Evolutionary conservation across 2,329 filamentous ascomycete species (phyloP).

Genomic region (Tolypocladium amazonense): DNA sequence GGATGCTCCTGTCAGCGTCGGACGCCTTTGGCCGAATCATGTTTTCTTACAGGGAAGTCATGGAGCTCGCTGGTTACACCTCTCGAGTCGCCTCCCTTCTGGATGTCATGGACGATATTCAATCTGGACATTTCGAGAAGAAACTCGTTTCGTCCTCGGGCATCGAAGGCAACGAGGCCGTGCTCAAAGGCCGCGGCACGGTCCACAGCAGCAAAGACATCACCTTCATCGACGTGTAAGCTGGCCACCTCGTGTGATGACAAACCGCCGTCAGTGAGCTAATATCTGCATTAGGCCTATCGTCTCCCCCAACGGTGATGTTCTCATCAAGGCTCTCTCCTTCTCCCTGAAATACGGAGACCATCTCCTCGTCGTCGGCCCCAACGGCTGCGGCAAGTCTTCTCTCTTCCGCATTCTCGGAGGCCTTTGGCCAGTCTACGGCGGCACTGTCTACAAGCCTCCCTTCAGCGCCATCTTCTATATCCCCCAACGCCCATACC

Average conservation of each 20-base stretch:
- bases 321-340: slow-evolving; percentile 74
- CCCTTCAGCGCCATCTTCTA: slow-evolving; percentile 94
- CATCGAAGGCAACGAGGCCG: slow-evolving; percentile 69
- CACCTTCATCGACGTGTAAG: slow-evolving; percentile 70
- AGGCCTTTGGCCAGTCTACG: slow-evolving; percentile 95
- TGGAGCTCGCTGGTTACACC: slow-evolving; percentile 90
- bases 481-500: slow-evolving; percentile 90
- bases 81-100: slow-evolving; percentile 82
- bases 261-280: slow-evolving; percentile 3
- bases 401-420: slow-evolving; percentile 93
- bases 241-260: slow-evolving; percentile 6
- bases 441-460: slow-evolving; percentile 85
- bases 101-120: slow-evolving; percentile 90
- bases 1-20: slow-evolving; percentile 84
- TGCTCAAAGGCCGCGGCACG: slow-evolving; percentile 71
- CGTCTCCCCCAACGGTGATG: slow-evolving; percentile 91
- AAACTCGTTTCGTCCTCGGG: slow-evolving; percentile 85
- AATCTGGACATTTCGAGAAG: slow-evolving; percentile 87
- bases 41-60: slow-evolving; percentile 97
- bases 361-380: slow-evolving; percentile 88
- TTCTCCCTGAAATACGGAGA: slow-evolving; percentile 81
- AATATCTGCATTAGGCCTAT: slow-evolving; percentile 50
- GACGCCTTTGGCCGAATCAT: slow-evolving; percentile 93
- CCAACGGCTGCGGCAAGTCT: slow-evolving; percentile 95
- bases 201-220: slow-evolving; percentile 77